Evolutionary conservation across 2,329 filamentous ascomycete genomes (phyloP), one percentile per base, ranked within the genome.

Genomic region (Monosporascus sp.): DNA sequence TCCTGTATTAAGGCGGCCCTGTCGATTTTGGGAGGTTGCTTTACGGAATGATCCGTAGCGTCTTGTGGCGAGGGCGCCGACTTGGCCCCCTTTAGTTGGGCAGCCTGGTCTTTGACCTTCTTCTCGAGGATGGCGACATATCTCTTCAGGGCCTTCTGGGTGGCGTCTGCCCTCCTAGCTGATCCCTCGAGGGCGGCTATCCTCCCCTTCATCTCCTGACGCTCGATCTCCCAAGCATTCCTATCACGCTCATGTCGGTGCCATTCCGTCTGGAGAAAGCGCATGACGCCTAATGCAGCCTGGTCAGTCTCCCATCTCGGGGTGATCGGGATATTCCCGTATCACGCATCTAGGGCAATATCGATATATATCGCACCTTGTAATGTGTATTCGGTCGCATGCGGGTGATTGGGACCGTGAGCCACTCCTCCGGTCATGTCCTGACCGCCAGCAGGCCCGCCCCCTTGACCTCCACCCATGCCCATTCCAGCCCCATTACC

Each of bases 181-280:
- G 96, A 90, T 51, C 94, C 94, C 73, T 99, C 94, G 60, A 97
- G 83, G 65, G 89, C 88, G 50, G 93, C 93, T 74, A 99, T 97
- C 67, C 95, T 87, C 62, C 90, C 91, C 77, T 96, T 96, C 94
- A 99, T 97, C 76, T 99, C 94, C 65, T 96, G 94, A 68, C 91
- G 87, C 74, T 99, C 94, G 69, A 99, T 99, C 73, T 99, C 94
- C 94, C 94, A 99, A 38, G 91, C 87, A 74, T 99, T 99, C 65
- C 94, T 86, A 69, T 97, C 94, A 73, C 94, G 89, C 74, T 99
- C 94, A 72, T 99, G 93, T 62, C 90, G 88, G 74, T 99, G 94
- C 94, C 94, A 99, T 82, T 99, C 93, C 48, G 94, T 94, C 75
- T 99, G 94, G 39, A 99, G 84, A 71, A 99, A 99, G 72, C 94